Base-by-base conservation (phyloP, 768 basidiomycete genomes). In the Kwoniella botswanensis region DNA sequence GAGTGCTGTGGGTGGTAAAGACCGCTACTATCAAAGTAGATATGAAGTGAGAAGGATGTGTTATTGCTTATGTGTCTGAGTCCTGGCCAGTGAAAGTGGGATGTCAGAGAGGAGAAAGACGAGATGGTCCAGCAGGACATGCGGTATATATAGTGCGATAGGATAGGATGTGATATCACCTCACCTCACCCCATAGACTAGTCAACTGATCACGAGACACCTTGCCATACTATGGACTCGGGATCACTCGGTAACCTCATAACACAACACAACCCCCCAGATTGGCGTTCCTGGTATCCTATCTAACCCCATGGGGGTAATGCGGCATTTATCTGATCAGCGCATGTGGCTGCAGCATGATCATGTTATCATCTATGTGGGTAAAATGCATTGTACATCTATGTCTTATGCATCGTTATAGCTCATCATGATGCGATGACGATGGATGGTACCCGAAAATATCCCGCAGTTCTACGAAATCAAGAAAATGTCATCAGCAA, bases 371-470 rank as follows among this genome's bases (percentile, higher is more conserved):
- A 29, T 65, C 64, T 17, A 54, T n/a, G 24, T 57, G 53, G 4
- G 44, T 42, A 43, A 18, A 5, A 44, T 67, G 65, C 43, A 67
- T 44, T 12, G 17, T 13, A 13, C 43, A 21, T 54, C 67, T 61
- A 68, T 53, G 59, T 61, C 13, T 67, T 5, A 35, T 35, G 35
- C 35, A 35, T 52, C 29, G 9, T 60, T 57, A 70, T 26, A 70
- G 68, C 57, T 70, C 68, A 42, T 70, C 68, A 55, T 60, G 68
- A 42, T 58, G 50, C 12, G 35, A 68, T 12, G 58, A 43, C 12
- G 61, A 35, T 35, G 56, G 61, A 44, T 54, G 53, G 29, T 69
- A 59, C 12, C 53, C 54, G 35, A 70, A 64, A 5, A 70, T 70
- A 35, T 70, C 68, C 50, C 68, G 60, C 52, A 52, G 53, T 24